Percentiles rank a stretch among this genome's conserved stretches.
Conservation (phyloP, 1,139 yeast species). For the Blastobotrys serpentis region DNA sequence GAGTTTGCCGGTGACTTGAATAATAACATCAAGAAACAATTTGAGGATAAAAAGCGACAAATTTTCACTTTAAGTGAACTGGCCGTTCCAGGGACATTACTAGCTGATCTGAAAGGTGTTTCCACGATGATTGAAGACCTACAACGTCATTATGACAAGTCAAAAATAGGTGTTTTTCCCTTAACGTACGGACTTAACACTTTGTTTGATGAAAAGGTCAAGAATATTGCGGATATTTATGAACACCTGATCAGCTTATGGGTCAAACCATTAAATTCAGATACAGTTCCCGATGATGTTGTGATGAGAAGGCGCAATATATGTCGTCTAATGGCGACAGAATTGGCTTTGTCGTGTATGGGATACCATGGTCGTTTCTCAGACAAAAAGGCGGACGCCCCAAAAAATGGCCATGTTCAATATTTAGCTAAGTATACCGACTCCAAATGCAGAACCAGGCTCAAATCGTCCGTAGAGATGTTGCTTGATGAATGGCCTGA, state of each 20-base stretch:
- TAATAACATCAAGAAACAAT: conserved; percentile 18
- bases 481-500: conserved; percentile 5
- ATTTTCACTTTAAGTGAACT: conserved; percentile 21
- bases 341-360: conserved; percentile 23
- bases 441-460: neutral
- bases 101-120: conserved; percentile 37
- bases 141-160: conserved; percentile 39
- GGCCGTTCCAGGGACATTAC: conserved; percentile 10
- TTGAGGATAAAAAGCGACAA: conserved; percentile 17
- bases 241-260: conserved; percentile 22
- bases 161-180: conserved; percentile 29
- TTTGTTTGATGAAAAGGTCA: conserved; percentile 19
- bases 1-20: conserved; percentile 17
- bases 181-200: conserved; percentile 19
- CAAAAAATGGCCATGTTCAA: neutral
- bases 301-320: conserved; percentile 16
- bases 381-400: neutral
- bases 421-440: conserved; percentile 3
- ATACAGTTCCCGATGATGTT: conserved; percentile 10
- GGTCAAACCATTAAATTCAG: conserved; percentile 22
- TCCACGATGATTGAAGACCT: conserved; percentile 55
- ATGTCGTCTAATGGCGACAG: conserved; percentile 21
- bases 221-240: conserved; percentile 19
- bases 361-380: conserved; percentile 19
- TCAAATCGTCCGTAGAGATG: neutral